phyloP scores from a whole-genome alignment of 192 early-diverging fungal species.

The Podila epicladia region DNA sequence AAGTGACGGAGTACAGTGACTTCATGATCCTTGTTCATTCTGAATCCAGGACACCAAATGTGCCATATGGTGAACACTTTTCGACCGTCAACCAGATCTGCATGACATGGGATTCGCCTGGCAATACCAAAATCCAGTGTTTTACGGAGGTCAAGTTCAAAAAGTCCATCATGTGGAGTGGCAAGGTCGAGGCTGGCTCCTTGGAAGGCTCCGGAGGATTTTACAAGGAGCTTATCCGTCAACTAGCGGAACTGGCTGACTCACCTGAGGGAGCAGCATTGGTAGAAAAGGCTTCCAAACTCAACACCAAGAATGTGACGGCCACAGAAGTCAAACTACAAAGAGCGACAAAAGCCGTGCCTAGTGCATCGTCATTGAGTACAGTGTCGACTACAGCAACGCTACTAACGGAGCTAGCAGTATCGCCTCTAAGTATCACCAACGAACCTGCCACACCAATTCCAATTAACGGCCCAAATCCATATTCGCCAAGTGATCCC shows the following conservation, averaged over 20 bases:
- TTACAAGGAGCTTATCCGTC: slow-evolving; percentile 26
- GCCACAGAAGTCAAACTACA: not conserved
- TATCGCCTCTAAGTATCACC: not conserved
- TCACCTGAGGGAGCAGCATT: not conserved
- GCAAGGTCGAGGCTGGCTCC: slow-evolving; percentile 16
- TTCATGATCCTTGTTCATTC: slow-evolving; percentile 17
- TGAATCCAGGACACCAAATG: slow-evolving; percentile 15
- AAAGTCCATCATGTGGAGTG: slow-evolving; percentile 23
- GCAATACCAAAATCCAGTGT: slow-evolving; percentile 34
- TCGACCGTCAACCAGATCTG: slow-evolving; percentile 26
- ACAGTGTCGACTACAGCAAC: not conserved
- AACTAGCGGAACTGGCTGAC: slow-evolving; percentile 9
- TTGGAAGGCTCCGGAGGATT: slow-evolving; percentile 15
- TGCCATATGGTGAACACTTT: slow-evolving; percentile 30
- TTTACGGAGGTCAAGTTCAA: slow-evolving; percentile 30
- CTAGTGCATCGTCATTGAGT: not conserved
- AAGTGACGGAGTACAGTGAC: slow-evolving; percentile 6
- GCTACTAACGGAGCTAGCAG: not conserved
- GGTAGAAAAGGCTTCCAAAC: not conserved
- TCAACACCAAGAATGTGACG: not conserved
- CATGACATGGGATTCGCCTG: slow-evolving; percentile 18
- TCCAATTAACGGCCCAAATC: not conserved
- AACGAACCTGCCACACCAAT: not conserved
- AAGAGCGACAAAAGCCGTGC: no score
- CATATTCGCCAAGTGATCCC: not conserved